phyloP scores from a whole-genome alignment of 768 basidiomycete genomes.

The Amanita rimosa region DNA sequence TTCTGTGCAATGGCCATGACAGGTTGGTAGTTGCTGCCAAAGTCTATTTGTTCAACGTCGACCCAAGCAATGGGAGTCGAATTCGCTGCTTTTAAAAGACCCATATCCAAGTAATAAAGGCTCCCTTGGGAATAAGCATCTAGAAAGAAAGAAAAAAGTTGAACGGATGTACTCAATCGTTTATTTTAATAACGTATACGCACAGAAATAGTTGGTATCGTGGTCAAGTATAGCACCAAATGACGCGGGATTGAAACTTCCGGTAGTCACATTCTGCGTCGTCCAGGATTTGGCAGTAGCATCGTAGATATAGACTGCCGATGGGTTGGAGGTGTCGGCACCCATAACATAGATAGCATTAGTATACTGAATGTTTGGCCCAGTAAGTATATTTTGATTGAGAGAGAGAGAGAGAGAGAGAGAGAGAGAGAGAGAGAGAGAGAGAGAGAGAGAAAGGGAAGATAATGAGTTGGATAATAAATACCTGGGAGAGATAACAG shows the following conservation, averaged over 20 bases:
- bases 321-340: slow-evolving; percentile 59
- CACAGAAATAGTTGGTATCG: slow-evolving; percentile 88
- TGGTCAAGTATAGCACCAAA: slow-evolving; percentile 80
- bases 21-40: slow-evolving; percentile 39
- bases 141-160: slow-evolving; percentile 12
- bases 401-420: too few species aligned
- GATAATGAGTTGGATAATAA: slow-evolving; percentile 5
- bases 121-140: slow-evolving; percentile 60
- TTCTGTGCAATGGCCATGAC: slow-evolving; percentile 66
- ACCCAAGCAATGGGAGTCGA: slow-evolving; percentile 51
- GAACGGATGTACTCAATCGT: neutral
- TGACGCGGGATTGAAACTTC: slow-evolving; percentile 46
- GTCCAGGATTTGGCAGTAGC: slow-evolving; percentile 67
- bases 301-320: slow-evolving; percentile 73
- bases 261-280: slow-evolving; percentile 47
- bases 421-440: too few species aligned
- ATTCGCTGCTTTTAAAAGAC: slow-evolving; percentile 47
- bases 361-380: slow-evolving; percentile 41
- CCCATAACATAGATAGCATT: slow-evolving; percentile 83
- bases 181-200: slow-evolving; percentile 11
- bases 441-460: too few species aligned
- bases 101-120: slow-evolving; percentile 65
- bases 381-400: slow-evolving; percentile 1
- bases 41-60: slow-evolving; percentile 44
- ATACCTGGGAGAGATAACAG: slow-evolving; percentile 64